Conservation (phyloP, 768 basidiomycete genomes). For the Cystofilobasidium bisporidii region DNA sequence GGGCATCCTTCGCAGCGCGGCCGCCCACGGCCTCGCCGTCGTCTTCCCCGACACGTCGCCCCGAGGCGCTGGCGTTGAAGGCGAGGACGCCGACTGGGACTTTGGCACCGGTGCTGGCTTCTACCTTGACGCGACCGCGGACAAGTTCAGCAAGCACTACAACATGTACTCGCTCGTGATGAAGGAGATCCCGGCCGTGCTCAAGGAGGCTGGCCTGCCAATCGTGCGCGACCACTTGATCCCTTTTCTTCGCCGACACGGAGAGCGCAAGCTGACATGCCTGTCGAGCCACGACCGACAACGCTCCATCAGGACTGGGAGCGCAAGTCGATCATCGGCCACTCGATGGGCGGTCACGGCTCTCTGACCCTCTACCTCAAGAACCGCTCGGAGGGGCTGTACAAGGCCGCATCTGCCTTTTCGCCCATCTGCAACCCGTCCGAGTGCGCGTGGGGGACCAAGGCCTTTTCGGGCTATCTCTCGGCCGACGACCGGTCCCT, state of each 20-base stretch:
- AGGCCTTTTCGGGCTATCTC: conserved; percentile 81
- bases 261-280: too few relatives aligned
- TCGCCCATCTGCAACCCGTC: conserved; percentile 57
- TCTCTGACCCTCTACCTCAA: conserved; percentile 82
- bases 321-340: conserved; percentile 82
- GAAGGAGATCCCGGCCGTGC: conserved; percentile 68
- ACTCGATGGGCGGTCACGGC: conserved; percentile 97
- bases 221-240: background rate
- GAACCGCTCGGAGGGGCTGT: conserved; percentile 51
- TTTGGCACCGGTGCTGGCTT: conserved; percentile 92
- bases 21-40: conserved; percentile 74
- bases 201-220: conserved; percentile 52
- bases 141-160: conserved; percentile 47
- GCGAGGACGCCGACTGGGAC: conserved; percentile 59
- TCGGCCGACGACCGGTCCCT: conserved; percentile 59
- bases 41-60: conserved; percentile 95
- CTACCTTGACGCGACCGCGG: conserved; percentile 80
- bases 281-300: background rate
- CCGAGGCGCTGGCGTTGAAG: conserved; percentile 74
- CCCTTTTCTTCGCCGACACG: background rate
- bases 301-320: conserved; percentile 54
- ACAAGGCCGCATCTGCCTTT: conserved; percentile 81
- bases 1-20: conserved; percentile 75
- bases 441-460: conserved; percentile 79
- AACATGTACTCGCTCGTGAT: conserved; percentile 83